These are phyloP conservation scores for Sporothrix protearum DNA, from an alignment of 2,329 filamentous ascomycete species.

Conservation along the genomic window DNA sequence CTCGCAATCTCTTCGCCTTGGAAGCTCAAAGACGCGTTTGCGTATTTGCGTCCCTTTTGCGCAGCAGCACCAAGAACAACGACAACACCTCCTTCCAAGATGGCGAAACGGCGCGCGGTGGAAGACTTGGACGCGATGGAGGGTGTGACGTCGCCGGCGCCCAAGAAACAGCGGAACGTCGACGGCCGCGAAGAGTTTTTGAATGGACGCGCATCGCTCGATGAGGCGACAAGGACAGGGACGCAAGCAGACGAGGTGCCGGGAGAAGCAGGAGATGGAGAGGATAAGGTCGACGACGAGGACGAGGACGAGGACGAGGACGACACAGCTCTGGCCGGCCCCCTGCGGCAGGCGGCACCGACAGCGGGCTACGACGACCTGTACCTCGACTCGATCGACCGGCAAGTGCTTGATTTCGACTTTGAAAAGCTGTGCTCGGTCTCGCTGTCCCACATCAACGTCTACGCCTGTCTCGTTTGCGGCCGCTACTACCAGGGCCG, in stretches of 20 bases:
- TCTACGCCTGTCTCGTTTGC: slow-evolving; percentile 95
- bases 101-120: slow-evolving; percentile 55
- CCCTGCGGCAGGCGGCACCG: slow-evolving; percentile 69
- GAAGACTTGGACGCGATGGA: slow-evolving; percentile 57
- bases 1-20: background rate
- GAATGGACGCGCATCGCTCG: slow-evolving; percentile 22
- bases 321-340: slow-evolving; percentile 43
- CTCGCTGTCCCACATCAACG: slow-evolving; percentile 95
- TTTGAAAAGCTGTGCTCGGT: slow-evolving; percentile 98
- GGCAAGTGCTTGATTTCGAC: slow-evolving; percentile 90
- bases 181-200: slow-evolving; percentile 20
- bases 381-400: slow-evolving; percentile 95
- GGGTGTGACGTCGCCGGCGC: slow-evolving; percentile 54
- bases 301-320: slow-evolving; percentile 42
- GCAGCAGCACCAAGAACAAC: too few species aligned
- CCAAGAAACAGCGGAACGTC: slow-evolving; percentile 45
- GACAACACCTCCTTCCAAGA: background rate
- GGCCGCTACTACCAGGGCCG: slow-evolving; percentile 97
- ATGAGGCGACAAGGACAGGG: slow-evolving; percentile 20
- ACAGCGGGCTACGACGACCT: slow-evolving; percentile 89
- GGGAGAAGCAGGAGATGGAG: too few species aligned
- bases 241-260: slow-evolving; percentile 30
- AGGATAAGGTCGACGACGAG: slow-evolving; percentile 36
- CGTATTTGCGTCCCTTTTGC: background rate
- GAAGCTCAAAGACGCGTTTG: background rate